These are phyloP conservation scores for Brasenia schreberi DNA, from an alignment of 164 flowering plant genomes.

Conservation along the genomic window DNA sequence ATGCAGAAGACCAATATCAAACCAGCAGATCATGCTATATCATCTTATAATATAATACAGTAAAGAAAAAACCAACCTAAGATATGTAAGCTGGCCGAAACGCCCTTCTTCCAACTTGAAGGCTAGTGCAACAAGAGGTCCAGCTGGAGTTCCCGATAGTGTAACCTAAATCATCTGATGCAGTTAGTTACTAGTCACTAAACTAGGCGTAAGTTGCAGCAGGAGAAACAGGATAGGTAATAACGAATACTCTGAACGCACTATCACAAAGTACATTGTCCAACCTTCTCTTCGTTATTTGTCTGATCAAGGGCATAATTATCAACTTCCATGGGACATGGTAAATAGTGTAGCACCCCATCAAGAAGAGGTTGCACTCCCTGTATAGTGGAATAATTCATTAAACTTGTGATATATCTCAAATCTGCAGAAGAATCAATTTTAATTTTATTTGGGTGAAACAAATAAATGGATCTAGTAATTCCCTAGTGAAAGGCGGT, in stretches of 20 bases:
- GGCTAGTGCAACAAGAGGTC: slow-evolving; percentile 95
- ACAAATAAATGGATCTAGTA: no score
- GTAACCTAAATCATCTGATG: slow-evolving; percentile 30
- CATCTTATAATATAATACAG: background rate
- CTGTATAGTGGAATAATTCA: slow-evolving; percentile 20
- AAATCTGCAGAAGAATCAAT: background rate
- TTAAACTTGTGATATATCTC: no score
- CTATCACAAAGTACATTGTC: background rate
- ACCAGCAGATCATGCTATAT: background rate
- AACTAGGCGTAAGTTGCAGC: background rate
- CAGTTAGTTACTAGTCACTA: background rate
- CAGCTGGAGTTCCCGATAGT: slow-evolving; percentile 67
- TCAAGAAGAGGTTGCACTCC: slow-evolving; percentile 96
- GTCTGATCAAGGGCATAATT: slow-evolving; percentile 92
- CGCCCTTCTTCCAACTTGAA: slow-evolving; percentile 98
- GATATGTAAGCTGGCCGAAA: slow-evolving; percentile 92
- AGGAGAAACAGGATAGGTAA: background rate
- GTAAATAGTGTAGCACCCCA: slow-evolving; percentile 85
- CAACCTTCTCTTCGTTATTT: slow-evolving; percentile 87
- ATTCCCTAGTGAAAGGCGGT: background rate
- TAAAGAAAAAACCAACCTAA: slow-evolving; percentile 34
- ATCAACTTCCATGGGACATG: slow-evolving; percentile 82
- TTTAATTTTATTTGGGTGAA: background rate
- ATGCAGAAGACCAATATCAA: background rate
- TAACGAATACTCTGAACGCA: background rate